These are phyloP conservation scores for Luffa aegyptiaca DNA, from an alignment of 306 rosid species.

Conservation along the genomic window DNA sequence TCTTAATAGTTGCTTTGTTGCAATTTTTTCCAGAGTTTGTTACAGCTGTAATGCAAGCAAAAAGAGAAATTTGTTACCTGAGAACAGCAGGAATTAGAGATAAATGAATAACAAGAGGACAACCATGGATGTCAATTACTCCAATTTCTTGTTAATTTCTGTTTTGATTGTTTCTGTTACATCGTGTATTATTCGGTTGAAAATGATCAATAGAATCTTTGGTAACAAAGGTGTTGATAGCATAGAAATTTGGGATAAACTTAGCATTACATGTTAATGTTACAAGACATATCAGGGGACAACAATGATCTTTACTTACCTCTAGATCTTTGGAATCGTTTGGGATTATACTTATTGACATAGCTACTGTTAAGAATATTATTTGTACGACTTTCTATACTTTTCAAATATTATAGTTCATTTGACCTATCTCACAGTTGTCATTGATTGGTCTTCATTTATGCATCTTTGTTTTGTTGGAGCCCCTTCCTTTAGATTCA, in stretches of 20 bases:
- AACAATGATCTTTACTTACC: slow-evolving; percentile 27
- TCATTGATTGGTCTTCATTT: neutral
- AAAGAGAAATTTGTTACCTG: neutral
- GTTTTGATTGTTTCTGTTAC: neutral
- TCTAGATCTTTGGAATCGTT: neutral
- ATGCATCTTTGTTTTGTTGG: neutral
- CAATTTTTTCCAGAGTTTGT: neutral
- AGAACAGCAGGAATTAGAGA: neutral
- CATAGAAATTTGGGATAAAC: neutral
- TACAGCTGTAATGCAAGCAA: neutral
- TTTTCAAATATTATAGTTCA: neutral
- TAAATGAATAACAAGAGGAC: neutral
- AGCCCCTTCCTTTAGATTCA: neutral
- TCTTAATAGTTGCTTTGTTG: neutral
- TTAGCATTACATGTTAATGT: slow-evolving; percentile 45
- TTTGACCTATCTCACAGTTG: neutral
- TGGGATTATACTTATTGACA: neutral
- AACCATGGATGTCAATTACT: neutral
- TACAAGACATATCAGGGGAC: slow-evolving; percentile 66
- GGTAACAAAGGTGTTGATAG: neutral
- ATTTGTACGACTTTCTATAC: neutral
- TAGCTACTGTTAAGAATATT: neutral
- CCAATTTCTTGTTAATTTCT: neutral
- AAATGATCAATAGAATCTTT: neutral
- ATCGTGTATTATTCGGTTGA: neutral